Evolutionary conservation across 2,329 filamentous ascomycete genomes (phyloP), one percentile per base, ranked within the genome.

Genomic region (Sclerotinia nivalis): DNA sequence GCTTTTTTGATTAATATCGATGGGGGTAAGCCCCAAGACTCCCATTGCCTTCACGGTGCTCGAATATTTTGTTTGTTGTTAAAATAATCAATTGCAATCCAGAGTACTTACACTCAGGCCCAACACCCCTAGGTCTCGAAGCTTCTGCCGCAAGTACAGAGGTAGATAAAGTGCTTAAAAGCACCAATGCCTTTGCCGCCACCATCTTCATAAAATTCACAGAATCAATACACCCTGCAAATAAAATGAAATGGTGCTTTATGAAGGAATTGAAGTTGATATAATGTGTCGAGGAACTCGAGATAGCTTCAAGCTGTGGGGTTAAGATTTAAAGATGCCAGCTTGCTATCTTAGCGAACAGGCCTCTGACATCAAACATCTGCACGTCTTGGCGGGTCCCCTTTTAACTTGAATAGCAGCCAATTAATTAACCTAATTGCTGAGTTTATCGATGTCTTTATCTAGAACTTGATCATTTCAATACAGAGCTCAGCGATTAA

Each of bases 21-120:
- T 56, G 54, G 37, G 2, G 9, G 10, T 37, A 37, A 37, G 37
- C 8, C 28, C 22, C 45, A 65, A 50, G 25, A 8, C 15, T 8
- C 34, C 13, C 49, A 45, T 54, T 28, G 10, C 28, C 37, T 50
- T 47, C 40, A 45, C 54, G 25, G 20, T 22, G 22, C 55, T 52
- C 45, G 45, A 59, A 54, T 43, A 43, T 37, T 40, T 62, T 12
- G 28, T 60, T 28, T 66, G 2, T 28, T 60, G 61, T 69, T 66
- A 67, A 70, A 62, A 69, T 67, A 28, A 28, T 31, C 28, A 20
- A 55, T 4, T 34, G 52, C 28, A 55, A 31, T 43, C 2, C 40
- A 34, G 70, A 65, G 69, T 69, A 88, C 91, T 82, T 86, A 97
- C 94, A 97, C 82, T 97, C 93, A 61, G 94, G 94, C 49, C 91